phyloP scores from a whole-genome alignment of 2,329 filamentous ascomycete genomes.

The Elsinoe perseae region DNA sequence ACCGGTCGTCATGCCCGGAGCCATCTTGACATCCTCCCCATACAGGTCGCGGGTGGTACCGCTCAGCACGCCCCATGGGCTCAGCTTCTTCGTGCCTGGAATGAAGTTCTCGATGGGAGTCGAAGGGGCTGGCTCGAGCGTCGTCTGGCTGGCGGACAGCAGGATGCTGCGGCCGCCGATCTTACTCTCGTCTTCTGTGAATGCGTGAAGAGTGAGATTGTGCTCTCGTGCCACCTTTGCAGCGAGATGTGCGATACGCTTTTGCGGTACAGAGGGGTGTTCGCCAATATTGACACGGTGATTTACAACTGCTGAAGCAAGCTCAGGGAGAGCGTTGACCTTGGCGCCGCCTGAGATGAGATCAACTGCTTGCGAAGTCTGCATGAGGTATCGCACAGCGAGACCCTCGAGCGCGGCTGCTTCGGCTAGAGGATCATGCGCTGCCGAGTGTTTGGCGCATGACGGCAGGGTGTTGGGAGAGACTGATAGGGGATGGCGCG shows the following conservation, averaged over 20 bases:
- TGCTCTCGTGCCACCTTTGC: slow-evolving; percentile 42
- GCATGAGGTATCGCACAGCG: slow-evolving; percentile 46
- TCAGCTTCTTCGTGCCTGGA: slow-evolving; percentile 24
- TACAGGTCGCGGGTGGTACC: slow-evolving; percentile 40
- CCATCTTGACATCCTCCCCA: slow-evolving; percentile 34
- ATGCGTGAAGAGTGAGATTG: slow-evolving; percentile 42
- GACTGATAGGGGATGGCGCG: slow-evolving; percentile 6
- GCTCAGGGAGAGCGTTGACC: slow-evolving; percentile 52
- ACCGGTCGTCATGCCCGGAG: slow-evolving; percentile 32
- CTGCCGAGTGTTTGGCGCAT: slow-evolving; percentile 34
- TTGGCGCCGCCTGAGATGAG: slow-evolving; percentile 50
- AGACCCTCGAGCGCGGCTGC: slow-evolving; percentile 34
- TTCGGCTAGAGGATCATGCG: slow-evolving; percentile 26
- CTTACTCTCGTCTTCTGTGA: slow-evolving; percentile 35
- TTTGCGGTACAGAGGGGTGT: slow-evolving; percentile 39
- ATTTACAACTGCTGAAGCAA: slow-evolving; percentile 46
- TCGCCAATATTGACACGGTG: slow-evolving; percentile 52
- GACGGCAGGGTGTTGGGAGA: slow-evolving; percentile 24
- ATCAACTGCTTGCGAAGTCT: slow-evolving; percentile 51
- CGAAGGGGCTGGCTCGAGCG: slow-evolving; percentile 29
- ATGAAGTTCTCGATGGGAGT: slow-evolving; percentile 32
- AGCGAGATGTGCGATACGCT: slow-evolving; percentile 42
- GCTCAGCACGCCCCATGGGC: slow-evolving; percentile 32
- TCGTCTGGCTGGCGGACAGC: slow-evolving; percentile 23
- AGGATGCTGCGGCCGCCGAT: slow-evolving; percentile 26